Conservation (phyloP, 2,329 filamentous ascomycete species). For the Clonostachys rhizophaga region DNA sequence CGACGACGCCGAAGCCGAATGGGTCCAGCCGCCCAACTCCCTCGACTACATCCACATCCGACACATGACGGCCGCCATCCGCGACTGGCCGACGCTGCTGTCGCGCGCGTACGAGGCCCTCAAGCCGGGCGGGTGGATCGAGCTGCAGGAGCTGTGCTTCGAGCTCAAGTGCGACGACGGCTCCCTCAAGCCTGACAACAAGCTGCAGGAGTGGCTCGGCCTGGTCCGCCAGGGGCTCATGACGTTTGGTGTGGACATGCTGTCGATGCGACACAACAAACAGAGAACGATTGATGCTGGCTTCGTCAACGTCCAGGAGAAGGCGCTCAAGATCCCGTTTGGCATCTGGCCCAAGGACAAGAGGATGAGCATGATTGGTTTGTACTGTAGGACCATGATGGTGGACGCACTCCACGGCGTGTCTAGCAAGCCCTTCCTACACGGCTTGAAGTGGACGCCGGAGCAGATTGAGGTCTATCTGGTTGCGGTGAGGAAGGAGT, state of each 20-base stretch:
- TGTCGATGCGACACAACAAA: constrained; percentile 17
- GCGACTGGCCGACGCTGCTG: constrained; percentile 12
- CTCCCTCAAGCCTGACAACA: constrained; percentile 13
- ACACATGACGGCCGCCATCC: constrained; percentile 32
- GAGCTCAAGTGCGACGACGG: constrained; percentile 19
- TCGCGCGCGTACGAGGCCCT: constrained; percentile 11
- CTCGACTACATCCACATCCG: constrained; percentile 22
- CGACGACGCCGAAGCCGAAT: constrained; percentile 25
- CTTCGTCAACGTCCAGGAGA: constrained; percentile 30
- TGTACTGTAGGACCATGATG: constrained; percentile 20
- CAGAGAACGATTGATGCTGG: constrained; percentile 23
- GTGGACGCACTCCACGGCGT: constrained; percentile 23
- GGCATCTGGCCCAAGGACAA: constrained; percentile 41
- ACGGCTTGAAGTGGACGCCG: constrained; percentile 21
- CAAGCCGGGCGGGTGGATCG: constrained; percentile 37
- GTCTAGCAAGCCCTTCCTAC: constrained; percentile 24
- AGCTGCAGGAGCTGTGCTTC: constrained; percentile 16
- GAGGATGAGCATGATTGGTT: constrained; percentile 36
- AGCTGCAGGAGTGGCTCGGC: constrained; percentile 19
- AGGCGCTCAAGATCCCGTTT: constrained; percentile 36
- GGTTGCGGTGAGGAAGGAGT: constrained; percentile 19
- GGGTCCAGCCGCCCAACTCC: constrained; percentile 13
- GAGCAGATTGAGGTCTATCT: constrained; percentile 25
- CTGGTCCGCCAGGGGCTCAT: constrained; percentile 16
- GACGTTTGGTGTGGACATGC: constrained; percentile 21